A percentile compares a stretch with the other conserved stretches of the same genome.
phyloP scores from a whole-genome alignment of 2,329 filamentous ascomycete species.

The Xylariaceae sp. region DNA sequence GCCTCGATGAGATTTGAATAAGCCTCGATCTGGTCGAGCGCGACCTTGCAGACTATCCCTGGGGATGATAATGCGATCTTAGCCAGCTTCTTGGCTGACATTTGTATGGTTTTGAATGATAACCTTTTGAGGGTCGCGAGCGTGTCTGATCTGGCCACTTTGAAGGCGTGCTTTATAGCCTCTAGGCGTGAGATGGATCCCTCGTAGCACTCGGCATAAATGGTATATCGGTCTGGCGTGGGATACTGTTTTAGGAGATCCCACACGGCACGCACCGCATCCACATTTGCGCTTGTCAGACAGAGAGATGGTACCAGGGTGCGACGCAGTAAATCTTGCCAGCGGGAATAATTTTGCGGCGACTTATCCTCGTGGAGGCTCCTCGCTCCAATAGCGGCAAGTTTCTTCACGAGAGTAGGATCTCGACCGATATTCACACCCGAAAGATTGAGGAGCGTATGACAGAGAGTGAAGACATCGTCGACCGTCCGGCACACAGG shows the following conservation, averaged over 20 bases:
- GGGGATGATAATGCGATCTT: constrained; percentile 92
- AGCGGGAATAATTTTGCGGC: constrained; percentile 67
- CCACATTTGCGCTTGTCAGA: constrained; percentile 79
- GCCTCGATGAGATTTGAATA: constrained; percentile 95
- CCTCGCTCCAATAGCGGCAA: constrained; percentile 80
- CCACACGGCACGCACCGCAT: constrained; percentile 82
- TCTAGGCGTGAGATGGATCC: constrained; percentile 74
- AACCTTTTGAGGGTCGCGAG: constrained; percentile 84
- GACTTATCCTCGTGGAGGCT: constrained; percentile 71
- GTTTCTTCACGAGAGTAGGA: constrained; percentile 70
- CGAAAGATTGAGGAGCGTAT: constrained; percentile 78
- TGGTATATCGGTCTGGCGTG: constrained; percentile 72
- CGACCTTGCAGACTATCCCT: constrained; percentile 85
- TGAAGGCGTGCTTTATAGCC: constrained; percentile 76
- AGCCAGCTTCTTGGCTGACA: constrained; percentile 83
- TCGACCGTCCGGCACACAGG: constrained; percentile 88
- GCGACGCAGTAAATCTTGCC: constrained; percentile 80
- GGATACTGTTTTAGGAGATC: constrained; percentile 78
- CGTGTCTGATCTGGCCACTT: constrained; percentile 73
- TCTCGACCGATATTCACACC: constrained; percentile 90
- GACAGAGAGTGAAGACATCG: constrained; percentile 84
- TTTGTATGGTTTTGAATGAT: constrained; percentile 79
- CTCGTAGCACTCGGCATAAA: constrained; percentile 92
- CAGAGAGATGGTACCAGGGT: constrained; percentile 86
- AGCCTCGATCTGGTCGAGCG: constrained; percentile 85